These are phyloP conservation scores for Geotrichum klebahnii DNA, from an alignment of 1,139 yeast genomes.

Conservation along the genomic window DNA sequence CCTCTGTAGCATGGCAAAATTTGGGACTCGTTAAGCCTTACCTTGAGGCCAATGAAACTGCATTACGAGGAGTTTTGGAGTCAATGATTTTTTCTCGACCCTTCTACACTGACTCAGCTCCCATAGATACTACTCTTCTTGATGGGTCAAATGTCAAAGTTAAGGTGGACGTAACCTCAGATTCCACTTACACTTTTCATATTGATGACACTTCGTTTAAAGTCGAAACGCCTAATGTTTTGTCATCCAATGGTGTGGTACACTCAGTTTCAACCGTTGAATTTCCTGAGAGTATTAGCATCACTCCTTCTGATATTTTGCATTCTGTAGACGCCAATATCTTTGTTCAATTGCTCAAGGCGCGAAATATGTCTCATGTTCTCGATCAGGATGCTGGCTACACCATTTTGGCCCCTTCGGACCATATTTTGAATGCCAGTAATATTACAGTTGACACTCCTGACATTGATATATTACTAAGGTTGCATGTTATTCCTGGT, in stretches of 20 bases:
- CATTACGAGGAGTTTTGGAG: conserved; percentile 51
- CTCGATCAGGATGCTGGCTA: conserved; percentile 40
- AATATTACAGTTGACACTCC: conserved; percentile 50
- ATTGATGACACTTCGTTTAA: conserved; percentile 31
- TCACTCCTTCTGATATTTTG: conserved; percentile 58
- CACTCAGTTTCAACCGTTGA: conserved; percentile 61
- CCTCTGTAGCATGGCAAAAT: conserved; percentile 68
- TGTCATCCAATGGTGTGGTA: conserved; percentile 81
- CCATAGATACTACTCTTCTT: conserved; percentile 29
- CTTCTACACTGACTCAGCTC: conserved; percentile 60
- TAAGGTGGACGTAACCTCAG: conserved; percentile 29
- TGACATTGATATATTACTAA: conserved; percentile 52
- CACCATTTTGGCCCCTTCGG: conserved; percentile 73
- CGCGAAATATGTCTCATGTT: conserved; percentile 38
- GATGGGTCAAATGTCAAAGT: conserved; percentile 41
- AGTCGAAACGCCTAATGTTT: conserved; percentile 55
- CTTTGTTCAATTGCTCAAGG: conserved; percentile 51
- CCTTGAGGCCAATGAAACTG: conserved; percentile 50
- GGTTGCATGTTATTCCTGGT: conserved; percentile 66
- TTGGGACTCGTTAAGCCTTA: conserved; percentile 61
- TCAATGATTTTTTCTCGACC: conserved; percentile 60
- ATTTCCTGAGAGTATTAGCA: conserved; percentile 54
- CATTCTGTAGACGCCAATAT: conserved; percentile 43
- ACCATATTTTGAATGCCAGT: conserved; percentile 52
- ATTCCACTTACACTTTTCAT: conserved; percentile 27